A percentile compares a stretch with the other conserved stretches of the same genome.
Evolutionary conservation across 2,329 filamentous ascomycete species (phyloP).

Genomic region (Ceratocystiopsis minuta): DNA sequence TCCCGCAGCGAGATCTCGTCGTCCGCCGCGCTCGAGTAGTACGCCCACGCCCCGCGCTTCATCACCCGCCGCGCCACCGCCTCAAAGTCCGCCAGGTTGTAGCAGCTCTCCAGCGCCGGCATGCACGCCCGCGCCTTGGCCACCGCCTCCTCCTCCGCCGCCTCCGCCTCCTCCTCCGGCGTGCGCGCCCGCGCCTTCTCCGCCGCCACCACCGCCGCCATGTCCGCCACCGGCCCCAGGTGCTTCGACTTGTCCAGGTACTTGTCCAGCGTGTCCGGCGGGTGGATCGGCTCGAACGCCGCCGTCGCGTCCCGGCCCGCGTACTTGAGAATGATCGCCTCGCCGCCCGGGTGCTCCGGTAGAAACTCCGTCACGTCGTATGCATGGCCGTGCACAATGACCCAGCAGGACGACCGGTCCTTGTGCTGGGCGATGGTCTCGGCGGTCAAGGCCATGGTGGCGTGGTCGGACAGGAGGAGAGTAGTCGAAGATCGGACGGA

Average conservation of each 20-base stretch:
- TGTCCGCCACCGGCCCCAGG: constrained; percentile 77
- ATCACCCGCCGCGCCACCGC: constrained; percentile 75
- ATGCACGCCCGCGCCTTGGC: constrained; percentile 57
- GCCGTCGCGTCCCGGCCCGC: constrained; percentile 88
- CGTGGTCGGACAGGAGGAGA: not conserved
- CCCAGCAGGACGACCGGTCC: constrained; percentile 19
- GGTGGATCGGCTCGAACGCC: constrained; percentile 76
- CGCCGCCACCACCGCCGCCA: constrained; percentile 49
- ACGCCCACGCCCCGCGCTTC: constrained; percentile 95
- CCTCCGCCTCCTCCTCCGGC: constrained; percentile 39
- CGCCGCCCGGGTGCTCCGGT: constrained; percentile 68
- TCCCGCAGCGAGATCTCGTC: constrained; percentile 87
- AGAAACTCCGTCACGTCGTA: constrained; percentile 22
- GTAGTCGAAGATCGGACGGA: not conserved
- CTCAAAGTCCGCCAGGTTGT: constrained; percentile 92
- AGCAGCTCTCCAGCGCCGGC: constrained; percentile 72
- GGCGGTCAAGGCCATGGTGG: constrained; percentile 12
- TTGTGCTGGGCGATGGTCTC: constrained; percentile 18
- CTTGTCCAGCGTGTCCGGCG: constrained; percentile 71
- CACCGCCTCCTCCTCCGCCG: constrained; percentile 41
- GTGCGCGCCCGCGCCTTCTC: constrained; percentile 20
- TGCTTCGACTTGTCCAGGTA: constrained; percentile 77
- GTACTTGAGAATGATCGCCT: constrained; percentile 92
- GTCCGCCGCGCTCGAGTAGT: constrained; percentile 87
- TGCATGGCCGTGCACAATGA: constrained; percentile 14